phyloP scores from a whole-genome alignment of 371 early-diverging fungal genomes.

The Fennellomyces sp. region DNA sequence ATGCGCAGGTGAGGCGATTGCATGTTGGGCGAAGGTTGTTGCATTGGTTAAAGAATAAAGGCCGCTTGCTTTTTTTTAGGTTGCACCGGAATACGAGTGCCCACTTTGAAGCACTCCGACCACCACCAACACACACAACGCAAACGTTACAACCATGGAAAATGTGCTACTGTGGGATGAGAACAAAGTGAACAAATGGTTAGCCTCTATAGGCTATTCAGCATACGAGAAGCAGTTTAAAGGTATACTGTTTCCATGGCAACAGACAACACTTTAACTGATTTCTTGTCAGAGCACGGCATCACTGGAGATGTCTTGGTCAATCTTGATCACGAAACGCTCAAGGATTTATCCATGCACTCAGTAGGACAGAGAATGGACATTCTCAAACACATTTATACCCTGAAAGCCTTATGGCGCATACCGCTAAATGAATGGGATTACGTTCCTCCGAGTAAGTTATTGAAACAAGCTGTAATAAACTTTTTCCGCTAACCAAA shows the following conservation, averaged over 20 bases:
- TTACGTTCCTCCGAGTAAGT: constrained; percentile 83
- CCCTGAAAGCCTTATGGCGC: constrained; percentile 74
- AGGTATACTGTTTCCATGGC: constrained; percentile 33
- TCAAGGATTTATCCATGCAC: constrained; percentile 83
- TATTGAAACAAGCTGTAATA: not conserved
- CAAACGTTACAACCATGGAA: constrained; percentile 28
- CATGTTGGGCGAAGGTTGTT: too few relatives aligned
- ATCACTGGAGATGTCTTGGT: constrained; percentile 92
- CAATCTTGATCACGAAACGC: constrained; percentile 87
- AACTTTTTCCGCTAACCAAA: not conserved
- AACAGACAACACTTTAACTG: not conserved
- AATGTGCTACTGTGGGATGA: constrained; percentile 66
- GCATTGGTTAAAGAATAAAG: too few relatives aligned
- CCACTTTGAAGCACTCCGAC: not conserved
- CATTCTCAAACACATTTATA: constrained; percentile 85
- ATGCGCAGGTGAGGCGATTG: constrained; percentile 32
- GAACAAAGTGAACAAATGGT: constrained; percentile 62
- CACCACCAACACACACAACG: not conserved
- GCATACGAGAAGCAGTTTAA: constrained; percentile 61
- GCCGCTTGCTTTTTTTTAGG: not conserved
- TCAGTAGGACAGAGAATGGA: constrained; percentile 89
- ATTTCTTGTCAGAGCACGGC: constrained; percentile 72
- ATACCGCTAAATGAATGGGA: constrained; percentile 86
- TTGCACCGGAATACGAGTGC: too few relatives aligned
- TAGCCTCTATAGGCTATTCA: constrained; percentile 56